Evolutionary conservation across 2,329 filamentous ascomycete species (phyloP).

Genomic region (Setomelanomma holmii): DNA sequence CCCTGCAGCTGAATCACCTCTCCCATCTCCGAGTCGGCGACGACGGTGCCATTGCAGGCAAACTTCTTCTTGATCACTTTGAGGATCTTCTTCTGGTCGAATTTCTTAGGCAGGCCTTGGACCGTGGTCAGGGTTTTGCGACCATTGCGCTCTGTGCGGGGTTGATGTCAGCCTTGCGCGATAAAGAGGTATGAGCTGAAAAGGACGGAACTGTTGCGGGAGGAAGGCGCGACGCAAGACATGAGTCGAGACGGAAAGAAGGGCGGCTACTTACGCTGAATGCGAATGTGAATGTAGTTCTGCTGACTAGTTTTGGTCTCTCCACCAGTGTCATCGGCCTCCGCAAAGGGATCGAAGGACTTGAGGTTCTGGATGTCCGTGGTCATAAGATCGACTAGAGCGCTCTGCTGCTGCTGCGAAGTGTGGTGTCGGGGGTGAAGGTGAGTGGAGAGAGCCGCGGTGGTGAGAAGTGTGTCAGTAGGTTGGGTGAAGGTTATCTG

Average conservation of each 20-base stretch:
- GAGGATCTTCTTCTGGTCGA: constrained; percentile 99
- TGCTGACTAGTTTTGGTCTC: constrained; percentile 88
- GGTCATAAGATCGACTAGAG: constrained; percentile 46
- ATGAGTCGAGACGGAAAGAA: constrained; percentile 51
- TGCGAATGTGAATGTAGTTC: constrained; percentile 99
- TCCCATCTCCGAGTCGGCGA: constrained; percentile 94
- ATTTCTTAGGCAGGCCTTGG: constrained; percentile 98
- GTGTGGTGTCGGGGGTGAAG: constrained; percentile 6
- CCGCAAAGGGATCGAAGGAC: constrained; percentile 92
- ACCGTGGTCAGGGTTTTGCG: constrained; percentile 99
- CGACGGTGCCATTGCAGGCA: constrained; percentile 99
- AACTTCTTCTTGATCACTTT: constrained; percentile 99
- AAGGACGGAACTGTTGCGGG: not conserved
- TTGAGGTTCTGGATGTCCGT: constrained; percentile 55
- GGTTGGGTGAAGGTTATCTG: constrained; percentile 9
- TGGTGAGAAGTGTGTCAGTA: not conserved
- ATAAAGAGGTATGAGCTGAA: constrained; percentile 1
- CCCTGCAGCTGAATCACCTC: constrained; percentile 99
- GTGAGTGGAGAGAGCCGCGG: constrained; percentile 8
- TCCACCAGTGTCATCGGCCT: constrained; percentile 99
- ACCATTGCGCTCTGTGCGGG: constrained; percentile 91
- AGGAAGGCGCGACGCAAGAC: not conserved
- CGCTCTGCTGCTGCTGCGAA: constrained; percentile 31
- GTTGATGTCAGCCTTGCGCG: constrained; percentile 51
- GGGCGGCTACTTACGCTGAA: constrained; percentile 86